Evolutionary conservation across 2,329 filamentous ascomycete species (phyloP).

Genomic region (Plectosphaerella plurivora): DNA sequence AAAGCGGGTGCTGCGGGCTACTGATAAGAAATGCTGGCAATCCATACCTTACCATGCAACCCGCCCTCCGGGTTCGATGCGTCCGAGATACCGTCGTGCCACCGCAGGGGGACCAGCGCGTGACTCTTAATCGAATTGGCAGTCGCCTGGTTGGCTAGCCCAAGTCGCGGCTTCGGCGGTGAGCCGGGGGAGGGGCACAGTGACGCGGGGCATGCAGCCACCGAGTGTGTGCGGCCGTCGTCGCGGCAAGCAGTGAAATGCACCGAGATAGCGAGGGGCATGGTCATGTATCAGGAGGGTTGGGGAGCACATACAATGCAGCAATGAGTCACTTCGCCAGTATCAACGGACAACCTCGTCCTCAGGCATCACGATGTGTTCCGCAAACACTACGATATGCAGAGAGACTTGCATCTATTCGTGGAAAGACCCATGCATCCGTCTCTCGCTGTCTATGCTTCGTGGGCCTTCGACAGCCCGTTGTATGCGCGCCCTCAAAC

Average conservation of each 20-base stretch:
- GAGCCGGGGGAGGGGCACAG: neutral
- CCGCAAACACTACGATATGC: too few relatives aligned
- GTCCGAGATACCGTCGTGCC: neutral
- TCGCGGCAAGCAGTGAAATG: too few relatives aligned
- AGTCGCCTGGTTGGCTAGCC: neutral
- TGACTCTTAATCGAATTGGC: neutral
- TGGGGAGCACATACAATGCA: neutral
- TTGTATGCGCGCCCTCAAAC: neutral
- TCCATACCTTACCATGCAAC: conserved; percentile 4
- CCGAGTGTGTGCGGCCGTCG: neutral
- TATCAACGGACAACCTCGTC: neutral
- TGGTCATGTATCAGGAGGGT: too few relatives aligned
- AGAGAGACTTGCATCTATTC: too few relatives aligned
- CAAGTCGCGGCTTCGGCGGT: neutral
- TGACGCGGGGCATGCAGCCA: neutral
- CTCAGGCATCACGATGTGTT: neutral
- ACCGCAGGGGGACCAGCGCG: too few relatives aligned
- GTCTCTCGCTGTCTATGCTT: too few relatives aligned
- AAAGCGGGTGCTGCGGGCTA: conserved; percentile 1
- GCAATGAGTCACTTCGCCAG: neutral
- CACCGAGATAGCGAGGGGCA: too few relatives aligned
- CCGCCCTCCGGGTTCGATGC: conserved; percentile 1
- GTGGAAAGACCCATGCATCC: too few relatives aligned
- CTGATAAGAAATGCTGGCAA: conserved; percentile 10
- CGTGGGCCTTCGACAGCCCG: too few relatives aligned